Evolutionary conservation across 306 rosid species (phyloP).

Genomic region (Lablab purpureus): DNA sequence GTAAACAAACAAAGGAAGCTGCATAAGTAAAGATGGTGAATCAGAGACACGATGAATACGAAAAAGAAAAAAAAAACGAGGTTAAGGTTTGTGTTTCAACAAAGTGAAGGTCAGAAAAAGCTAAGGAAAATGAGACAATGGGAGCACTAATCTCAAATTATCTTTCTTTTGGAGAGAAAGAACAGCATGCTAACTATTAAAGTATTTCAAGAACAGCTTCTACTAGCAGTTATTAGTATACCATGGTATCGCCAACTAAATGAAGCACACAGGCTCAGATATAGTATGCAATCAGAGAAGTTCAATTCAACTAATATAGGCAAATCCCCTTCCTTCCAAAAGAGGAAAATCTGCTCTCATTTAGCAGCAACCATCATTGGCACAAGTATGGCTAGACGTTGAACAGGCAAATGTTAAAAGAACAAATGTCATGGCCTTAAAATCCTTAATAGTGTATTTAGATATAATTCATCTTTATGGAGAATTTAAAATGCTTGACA

Average conservation of each 20-base stretch:
- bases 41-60: neutral
- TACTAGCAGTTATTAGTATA: neutral
- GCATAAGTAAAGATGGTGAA: neutral
- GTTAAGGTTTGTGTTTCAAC: conserved; percentile 17
- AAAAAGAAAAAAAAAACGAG: too few species aligned
- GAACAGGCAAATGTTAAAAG: neutral
- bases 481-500: too few species aligned
- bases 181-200: conserved; percentile 4
- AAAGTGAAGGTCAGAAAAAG: conserved; percentile 6
- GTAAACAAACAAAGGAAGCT: conserved; percentile 21
- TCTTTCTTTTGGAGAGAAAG: neutral
- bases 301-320: neutral
- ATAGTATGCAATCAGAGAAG: conserved; percentile 6
- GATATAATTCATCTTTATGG: too few species aligned
- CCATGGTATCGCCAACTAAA: neutral
- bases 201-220: neutral
- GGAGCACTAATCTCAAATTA: conserved; percentile 23
- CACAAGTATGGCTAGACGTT: neutral
- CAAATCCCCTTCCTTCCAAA: neutral
- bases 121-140: neutral
- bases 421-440: neutral
- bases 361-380: conserved; percentile 18
- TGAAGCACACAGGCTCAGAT: conserved; percentile 1
- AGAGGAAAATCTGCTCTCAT: neutral
- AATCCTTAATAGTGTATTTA: neutral